Base-by-base conservation (phyloP, 225 moss, liverwort and hornwort genomes). In the Antitrichia curtipendula region DNA sequence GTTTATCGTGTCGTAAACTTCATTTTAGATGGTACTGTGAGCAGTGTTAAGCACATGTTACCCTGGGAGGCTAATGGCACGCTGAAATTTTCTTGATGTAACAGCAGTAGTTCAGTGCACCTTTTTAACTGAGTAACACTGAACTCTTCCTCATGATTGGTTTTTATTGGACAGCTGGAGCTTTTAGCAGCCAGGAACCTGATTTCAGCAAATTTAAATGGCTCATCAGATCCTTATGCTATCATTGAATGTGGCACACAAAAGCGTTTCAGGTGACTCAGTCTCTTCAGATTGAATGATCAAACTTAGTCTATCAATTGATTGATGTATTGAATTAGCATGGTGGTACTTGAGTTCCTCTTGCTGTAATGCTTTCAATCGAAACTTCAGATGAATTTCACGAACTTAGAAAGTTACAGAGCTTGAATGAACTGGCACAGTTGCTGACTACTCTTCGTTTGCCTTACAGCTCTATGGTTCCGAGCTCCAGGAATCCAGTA, bases 171-270 rank as follows among this genome's bases (percentile, higher is more conserved):
- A 87, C 94, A 97, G 97, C 75, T 97, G 91, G 96, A 97, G 90
- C 92, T 97, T 66, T 93, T 97, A 36, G 97, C 96, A 85, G 96
- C 97, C 63, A 96, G 95, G 83, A 95, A 97, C 85, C 88, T 97
- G 66, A 92, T 95, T 38, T 94, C 97, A 85, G 96, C 97, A 45
- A 96, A 96, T 91, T 88, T 97, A 84, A 96, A 96, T 90, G 97
- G 97, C 89, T 92, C 97, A 32, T 95, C 97, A 69, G 97, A 97
- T 90, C 97, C 97, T 63, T 97, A 97, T 85, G 97, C 96, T 45
- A 95, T 97, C 81, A 91, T 97, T 72, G 93, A 91, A 84, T 97
- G 96, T 91, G 95, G 95, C 47, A 91, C 93, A 78, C 94, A 96
- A 83, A 96, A 95, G 89, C 95, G 97, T 72, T 97, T 97, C 86